Evolutionary conservation across 2,329 filamentous ascomycete genomes (phyloP), one percentile per base, ranked within the genome.

Genomic region (Ascochyta pisi): DNA sequence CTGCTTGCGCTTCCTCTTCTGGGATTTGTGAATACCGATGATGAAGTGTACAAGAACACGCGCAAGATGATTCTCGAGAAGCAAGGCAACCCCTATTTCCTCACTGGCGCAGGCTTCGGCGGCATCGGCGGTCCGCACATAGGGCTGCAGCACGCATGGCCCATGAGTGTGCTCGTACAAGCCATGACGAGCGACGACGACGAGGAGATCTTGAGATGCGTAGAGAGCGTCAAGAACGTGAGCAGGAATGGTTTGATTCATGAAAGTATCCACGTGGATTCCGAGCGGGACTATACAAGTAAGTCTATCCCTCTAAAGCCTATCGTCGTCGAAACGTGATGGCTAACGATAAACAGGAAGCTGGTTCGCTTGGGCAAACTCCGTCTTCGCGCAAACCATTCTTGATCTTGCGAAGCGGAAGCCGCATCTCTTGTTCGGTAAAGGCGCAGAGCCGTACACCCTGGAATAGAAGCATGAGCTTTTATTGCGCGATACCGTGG

Each of bases 321-420:
- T 49, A 13, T 31, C 13, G 27, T 41, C 34, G 42, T 26, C 8
- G 24, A 4, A 6, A 8, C 24, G 46, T 3, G 16, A 51, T 19
- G 13, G 24, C 50, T 19, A 37, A 45, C 37, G 40, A 34, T 54
- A 54, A 26, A 58, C 55, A 85, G 83, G 86, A 62, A 92, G 89
- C 70, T 98, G 94, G 94, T 98, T 98, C 74, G 92, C 94, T 2
- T 98, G 93, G 95, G 95, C 95, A 10, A 99, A 99, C 66, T 95
- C 92, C 0, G 92, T 99, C 10, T 98, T 96, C 77, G 92, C 94
- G 13, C 89, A 92, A 75, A 96, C 93, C 0, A 91, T 99, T 41
- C 79, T 99, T 47, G 92, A 97, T 78, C 73, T 99, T 48, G 95
- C 93, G 1, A 88, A 89, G 76, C 82, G 94, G 73, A 96, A 96